phyloP scores from a whole-genome alignment of 495 filamentous ascomycete species.

The Venustampulla echinocandica region DNA sequence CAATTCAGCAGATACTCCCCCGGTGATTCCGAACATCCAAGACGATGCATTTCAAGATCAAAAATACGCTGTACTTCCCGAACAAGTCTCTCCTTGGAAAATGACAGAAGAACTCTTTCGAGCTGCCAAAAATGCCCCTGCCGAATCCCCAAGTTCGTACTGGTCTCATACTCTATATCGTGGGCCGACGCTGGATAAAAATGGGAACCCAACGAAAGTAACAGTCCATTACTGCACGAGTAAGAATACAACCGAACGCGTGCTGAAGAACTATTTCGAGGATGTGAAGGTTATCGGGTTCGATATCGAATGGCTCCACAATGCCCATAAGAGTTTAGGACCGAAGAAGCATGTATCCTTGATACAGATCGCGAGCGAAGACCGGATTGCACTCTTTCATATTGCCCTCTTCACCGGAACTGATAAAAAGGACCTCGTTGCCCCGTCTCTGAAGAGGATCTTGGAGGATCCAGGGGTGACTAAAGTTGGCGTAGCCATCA shows the following conservation, averaged over 20 bases:
- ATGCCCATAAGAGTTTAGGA: conserved; percentile 34
- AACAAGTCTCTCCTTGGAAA: conserved; percentile 24
- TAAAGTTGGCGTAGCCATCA: conserved; percentile 72
- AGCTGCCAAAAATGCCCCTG: conserved; percentile 31
- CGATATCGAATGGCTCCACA: conserved; percentile 73
- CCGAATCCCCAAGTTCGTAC: conserved; percentile 37
- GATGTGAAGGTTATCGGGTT: conserved; percentile 66
- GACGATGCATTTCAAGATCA: conserved; percentile 5
- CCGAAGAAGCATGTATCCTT: conserved; percentile 61
- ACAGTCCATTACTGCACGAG: conserved; percentile 68
- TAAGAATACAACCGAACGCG: conserved; percentile 53
- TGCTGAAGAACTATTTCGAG: conserved; percentile 57
- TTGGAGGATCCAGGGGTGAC: conserved; percentile 60
- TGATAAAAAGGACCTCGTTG: conserved; percentile 47
- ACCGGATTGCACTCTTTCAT: conserved; percentile 77
- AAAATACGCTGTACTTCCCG: conserved; percentile 12
- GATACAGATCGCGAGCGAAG: conserved; percentile 71
- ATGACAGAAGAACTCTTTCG: conserved; percentile 37
- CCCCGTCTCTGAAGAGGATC: conserved; percentile 58
- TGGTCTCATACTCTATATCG: conserved; percentile 65
- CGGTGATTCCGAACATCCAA: neutral
- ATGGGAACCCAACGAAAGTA: conserved; percentile 11
- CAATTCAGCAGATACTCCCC: neutral
- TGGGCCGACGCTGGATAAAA: conserved; percentile 26
- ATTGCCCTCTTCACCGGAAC: conserved; percentile 49